Base-by-base conservation (phyloP, 2,329 filamentous ascomycete species). In the Lizonia empirigonia region DNA sequence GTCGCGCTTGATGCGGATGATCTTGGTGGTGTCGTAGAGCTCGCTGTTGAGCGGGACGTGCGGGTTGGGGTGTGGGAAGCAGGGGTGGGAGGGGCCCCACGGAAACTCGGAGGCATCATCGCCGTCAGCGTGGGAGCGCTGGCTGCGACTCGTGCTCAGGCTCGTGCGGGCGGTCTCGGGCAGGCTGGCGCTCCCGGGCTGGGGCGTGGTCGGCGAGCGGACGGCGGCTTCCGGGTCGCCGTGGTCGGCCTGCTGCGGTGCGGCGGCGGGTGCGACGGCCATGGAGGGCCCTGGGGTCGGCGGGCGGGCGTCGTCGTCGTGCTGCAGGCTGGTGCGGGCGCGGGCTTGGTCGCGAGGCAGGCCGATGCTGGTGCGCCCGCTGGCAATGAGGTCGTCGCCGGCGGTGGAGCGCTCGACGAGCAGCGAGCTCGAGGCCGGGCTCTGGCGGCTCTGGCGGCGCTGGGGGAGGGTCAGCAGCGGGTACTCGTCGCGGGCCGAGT, bases 21-120 rank as follows among this genome's bases (percentile, higher is more conserved):
- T 89, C 49, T 93, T 87, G 2, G 94, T 99, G 6, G 81, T 85
- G 36, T 81, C 74, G 67, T 90, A 90, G 59, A 95, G 85, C 12
- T 83, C 80, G 7, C 90, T 95, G 49, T 86, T 80, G 9, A 89
- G 70, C 0, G 92, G 86, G 5, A 97, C 93, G 72, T 99, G 92
- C 0, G 92, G 89, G 68, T 97, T 97, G 30, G 91, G 78, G 68
- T 97, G 94, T 39, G 94, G 94, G 69, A 87, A 97, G 73, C 94
- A 99, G 4, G 94, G 93, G 71, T 99, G 94, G 32, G 88, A 85
- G 12, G 92, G 91, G 0, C 94, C 93, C 94, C 94, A 99, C 73
- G 91, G 85, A 42, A 91, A 85, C 56, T 89, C 88, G 12, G 70
- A 73, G 0, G 49, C 61, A 37, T 64, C 64, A 53, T 72, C 69